These are phyloP conservation scores for Leccinum subtestaceum DNA, from an alignment of 768 basidiomycete genomes.

Conservation along the genomic window DNA sequence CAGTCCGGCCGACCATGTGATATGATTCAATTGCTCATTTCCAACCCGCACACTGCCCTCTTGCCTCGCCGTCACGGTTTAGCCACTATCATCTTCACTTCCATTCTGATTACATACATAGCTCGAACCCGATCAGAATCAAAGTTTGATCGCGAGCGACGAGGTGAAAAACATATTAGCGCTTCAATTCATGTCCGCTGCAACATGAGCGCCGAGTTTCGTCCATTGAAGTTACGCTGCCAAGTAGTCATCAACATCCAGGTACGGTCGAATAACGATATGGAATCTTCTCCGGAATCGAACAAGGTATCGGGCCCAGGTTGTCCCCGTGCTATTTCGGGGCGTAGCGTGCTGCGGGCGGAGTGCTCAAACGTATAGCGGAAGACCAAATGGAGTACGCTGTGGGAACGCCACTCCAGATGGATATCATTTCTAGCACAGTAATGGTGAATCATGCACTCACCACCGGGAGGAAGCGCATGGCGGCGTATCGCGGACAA, in stretches of 20 bases:
- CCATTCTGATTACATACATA: neutral
- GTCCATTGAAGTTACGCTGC: neutral
- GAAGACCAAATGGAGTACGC: conserved; percentile 7
- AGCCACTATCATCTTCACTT: neutral
- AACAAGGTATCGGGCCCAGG: neutral
- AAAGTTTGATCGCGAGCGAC: neutral
- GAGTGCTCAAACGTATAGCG: conserved; percentile 1
- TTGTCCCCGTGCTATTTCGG: conserved; percentile 1
- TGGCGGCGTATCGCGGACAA: neutral
- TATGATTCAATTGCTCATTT: neutral
- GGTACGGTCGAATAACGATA: conserved; percentile 3
- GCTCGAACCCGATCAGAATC: conserved; percentile 1
- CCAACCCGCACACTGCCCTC: neutral
- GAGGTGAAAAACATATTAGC: neutral
- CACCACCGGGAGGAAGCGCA: neutral
- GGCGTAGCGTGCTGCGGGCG: neutral
- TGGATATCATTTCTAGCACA: neutral
- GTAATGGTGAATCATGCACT: neutral
- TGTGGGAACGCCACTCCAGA: neutral
- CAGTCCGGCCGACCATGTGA: neutral
- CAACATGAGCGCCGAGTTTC: neutral
- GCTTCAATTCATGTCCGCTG: neutral
- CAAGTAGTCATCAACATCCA: neutral
- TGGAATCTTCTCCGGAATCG: neutral
- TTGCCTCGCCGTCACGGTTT: neutral